Conservation (phyloP, 2,329 filamentous ascomycete genomes). For the Paecilomyces variotii region DNA sequence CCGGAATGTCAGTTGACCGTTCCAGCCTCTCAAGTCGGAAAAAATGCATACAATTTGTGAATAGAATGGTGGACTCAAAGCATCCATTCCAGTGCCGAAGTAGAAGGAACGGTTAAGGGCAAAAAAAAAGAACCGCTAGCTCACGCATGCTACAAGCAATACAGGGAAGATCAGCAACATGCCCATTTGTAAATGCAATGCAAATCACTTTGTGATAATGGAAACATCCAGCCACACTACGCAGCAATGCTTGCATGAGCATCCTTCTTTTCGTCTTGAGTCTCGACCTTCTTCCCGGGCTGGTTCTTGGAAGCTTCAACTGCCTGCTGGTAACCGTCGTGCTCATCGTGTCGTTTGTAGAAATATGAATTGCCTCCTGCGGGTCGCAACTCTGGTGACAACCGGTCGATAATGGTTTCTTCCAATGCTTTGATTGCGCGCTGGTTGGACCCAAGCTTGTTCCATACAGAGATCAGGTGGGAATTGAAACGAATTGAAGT, state of each 20-base stretch:
- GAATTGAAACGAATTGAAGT: slow-evolving; percentile 84
- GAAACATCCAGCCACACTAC: not conserved
- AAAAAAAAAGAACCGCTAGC: not conserved
- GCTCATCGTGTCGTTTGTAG: slow-evolving; percentile 86
- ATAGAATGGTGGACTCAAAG: not conserved
- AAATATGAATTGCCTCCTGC: slow-evolving; percentile 50
- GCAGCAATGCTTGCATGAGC: not conserved
- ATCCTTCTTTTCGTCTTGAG: not conserved
- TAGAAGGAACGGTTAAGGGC: not conserved
- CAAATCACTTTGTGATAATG: not conserved
- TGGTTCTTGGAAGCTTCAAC: slow-evolving; percentile 7
- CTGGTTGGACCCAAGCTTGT: slow-evolving; percentile 75
- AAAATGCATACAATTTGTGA: not conserved
- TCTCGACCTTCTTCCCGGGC: not conserved
- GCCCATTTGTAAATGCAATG: not conserved
- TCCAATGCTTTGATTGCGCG: slow-evolving; percentile 69
- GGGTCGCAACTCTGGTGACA: slow-evolving; percentile 65
- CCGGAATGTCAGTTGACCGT: not conserved
- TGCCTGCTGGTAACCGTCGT: slow-evolving; percentile 64
- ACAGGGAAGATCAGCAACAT: not conserved
- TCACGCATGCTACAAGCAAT: not conserved
- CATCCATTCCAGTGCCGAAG: not conserved
- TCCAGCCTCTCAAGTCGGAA: not conserved
- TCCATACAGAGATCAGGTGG: slow-evolving; percentile 86
- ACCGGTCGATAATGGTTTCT: slow-evolving; percentile 61